Conservation (phyloP, 169 alveolate species). For the Cryptosporidium sp. region DNA sequence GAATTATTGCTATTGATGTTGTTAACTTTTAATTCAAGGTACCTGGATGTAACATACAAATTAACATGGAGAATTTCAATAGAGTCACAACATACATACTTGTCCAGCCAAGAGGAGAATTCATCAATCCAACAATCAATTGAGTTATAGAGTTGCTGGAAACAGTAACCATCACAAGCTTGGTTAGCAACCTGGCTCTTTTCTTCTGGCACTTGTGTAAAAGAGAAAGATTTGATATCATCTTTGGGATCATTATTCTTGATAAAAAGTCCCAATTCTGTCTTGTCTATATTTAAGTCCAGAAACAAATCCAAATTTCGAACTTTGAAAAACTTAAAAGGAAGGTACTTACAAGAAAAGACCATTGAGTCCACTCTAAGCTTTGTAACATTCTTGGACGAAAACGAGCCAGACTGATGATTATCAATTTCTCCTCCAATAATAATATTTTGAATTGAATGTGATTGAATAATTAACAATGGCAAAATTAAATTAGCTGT, state of each 20-base stretch:
- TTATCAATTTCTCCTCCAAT: conserved; percentile 46
- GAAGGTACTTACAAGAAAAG: conserved; percentile 47
- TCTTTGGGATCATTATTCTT: not conserved
- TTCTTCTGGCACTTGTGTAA: not conserved
- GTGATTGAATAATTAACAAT: conserved; percentile 48
- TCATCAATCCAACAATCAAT: conserved; percentile 50
- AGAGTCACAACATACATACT: conserved; percentile 40
- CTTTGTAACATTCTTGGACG: not conserved
- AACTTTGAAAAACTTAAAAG: conserved; percentile 52
- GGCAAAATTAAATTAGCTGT: conserved; percentile 48
- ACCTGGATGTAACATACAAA: conserved; percentile 44
- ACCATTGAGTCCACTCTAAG: conserved; percentile 61
- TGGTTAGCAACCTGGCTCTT: not conserved
- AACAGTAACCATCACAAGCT: not conserved
- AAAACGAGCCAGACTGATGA: not conserved
- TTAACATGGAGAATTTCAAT: conserved; percentile 30
- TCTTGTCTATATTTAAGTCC: conserved; percentile 59
- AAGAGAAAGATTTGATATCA: not conserved
- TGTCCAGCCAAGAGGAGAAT: conserved; percentile 51
- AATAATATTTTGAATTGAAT: conserved; percentile 47
- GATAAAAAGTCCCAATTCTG: conserved; percentile 38
- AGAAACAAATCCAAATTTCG: conserved; percentile 56
- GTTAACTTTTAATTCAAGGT: conserved; percentile 29
- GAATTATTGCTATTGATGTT: not conserved
- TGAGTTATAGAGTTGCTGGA: conserved; percentile 10